phyloP scores from a whole-genome alignment of 2,329 filamentous ascomycete genomes.

The Truncatella angustata region DNA sequence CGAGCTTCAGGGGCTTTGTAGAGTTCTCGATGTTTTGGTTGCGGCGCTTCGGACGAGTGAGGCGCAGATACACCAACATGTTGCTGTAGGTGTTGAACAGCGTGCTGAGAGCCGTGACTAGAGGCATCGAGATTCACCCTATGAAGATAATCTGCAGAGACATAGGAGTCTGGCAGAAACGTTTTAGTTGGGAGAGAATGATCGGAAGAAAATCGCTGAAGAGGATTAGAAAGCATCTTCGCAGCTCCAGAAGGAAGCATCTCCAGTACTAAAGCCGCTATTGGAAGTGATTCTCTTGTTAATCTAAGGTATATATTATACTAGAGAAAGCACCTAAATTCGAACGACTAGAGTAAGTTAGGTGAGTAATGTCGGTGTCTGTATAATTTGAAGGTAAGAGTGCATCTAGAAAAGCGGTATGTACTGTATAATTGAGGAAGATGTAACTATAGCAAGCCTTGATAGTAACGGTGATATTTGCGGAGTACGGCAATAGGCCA shows the following conservation, averaged over 20 bases:
- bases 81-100: slow-evolving; percentile 68
- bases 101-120: slow-evolving; percentile 69
- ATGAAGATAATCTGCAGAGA: slow-evolving; percentile 53
- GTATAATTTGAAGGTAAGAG: slow-evolving; percentile 20
- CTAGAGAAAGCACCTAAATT: slow-evolving; percentile 29
- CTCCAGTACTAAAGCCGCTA: too few species aligned
- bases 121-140: slow-evolving; percentile 60
- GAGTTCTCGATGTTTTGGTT: slow-evolving; percentile 53
- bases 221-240: slow-evolving; percentile 63
- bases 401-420: slow-evolving; percentile 24
- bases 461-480: slow-evolving; percentile 28
- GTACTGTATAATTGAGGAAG: slow-evolving; percentile 28
- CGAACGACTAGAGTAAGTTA: slow-evolving; percentile 43
- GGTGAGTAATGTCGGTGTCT: slow-evolving; percentile 36
- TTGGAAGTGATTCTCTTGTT: too few species aligned
- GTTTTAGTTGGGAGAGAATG: slow-evolving; percentile 55
- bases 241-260: too few species aligned
- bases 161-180: slow-evolving; percentile 54
- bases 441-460: slow-evolving; percentile 34
- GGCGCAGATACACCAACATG: slow-evolving; percentile 49
- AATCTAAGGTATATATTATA: too few species aligned
- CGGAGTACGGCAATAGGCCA: slow-evolving; percentile 37
- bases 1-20: slow-evolving; percentile 45
- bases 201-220: slow-evolving; percentile 62
- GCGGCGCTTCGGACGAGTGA: slow-evolving; percentile 44